A percentile compares a stretch with the other conserved stretches of the same genome.
These are phyloP conservation scores for Flaveria ramosissima DNA, from an alignment of 129 eudicot genomes.

Conservation along the genomic window DNA sequence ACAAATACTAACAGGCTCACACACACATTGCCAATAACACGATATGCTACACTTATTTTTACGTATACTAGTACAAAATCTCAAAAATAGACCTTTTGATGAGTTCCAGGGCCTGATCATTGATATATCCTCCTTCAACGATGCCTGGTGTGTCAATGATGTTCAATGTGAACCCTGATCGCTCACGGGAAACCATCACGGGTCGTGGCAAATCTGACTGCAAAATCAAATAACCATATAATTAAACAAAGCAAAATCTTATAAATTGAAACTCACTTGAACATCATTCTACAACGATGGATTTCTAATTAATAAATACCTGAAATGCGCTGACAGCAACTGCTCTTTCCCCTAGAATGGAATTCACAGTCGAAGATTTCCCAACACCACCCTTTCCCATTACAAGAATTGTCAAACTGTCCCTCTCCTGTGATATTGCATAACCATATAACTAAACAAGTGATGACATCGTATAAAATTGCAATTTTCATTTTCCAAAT, in stretches of 20 bases:
- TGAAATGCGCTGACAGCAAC: slow-evolving; percentile 88
- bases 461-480: not conserved
- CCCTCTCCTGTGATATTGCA: slow-evolving; percentile 50
- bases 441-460: slow-evolving; percentile 13
- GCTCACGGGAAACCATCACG: slow-evolving; percentile 73
- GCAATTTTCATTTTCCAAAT: not conserved
- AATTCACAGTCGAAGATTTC: slow-evolving; percentile 84
- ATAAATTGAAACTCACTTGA: not conserved
- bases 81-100: slow-evolving; percentile 64
- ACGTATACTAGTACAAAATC: not conserved
- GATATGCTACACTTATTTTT: not conserved
- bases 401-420: slow-evolving; percentile 79
- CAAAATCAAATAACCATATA: slow-evolving; percentile 8
- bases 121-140: slow-evolving; percentile 90
- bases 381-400: slow-evolving; percentile 99
- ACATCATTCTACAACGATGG: not conserved
- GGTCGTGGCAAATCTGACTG: slow-evolving; percentile 86
- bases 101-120: slow-evolving; percentile 63
- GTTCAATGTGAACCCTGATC: slow-evolving; percentile 81
- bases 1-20: not conserved
- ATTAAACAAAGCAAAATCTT: not conserved
- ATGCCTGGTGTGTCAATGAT: slow-evolving; percentile 94
- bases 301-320: slow-evolving; percentile 38
- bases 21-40: slow-evolving; percentile 7
- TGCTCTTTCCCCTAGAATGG: slow-evolving; percentile 81